Conservation (phyloP, 768 basidiomycete genomes). For the Sarcodon sp. region DNA sequence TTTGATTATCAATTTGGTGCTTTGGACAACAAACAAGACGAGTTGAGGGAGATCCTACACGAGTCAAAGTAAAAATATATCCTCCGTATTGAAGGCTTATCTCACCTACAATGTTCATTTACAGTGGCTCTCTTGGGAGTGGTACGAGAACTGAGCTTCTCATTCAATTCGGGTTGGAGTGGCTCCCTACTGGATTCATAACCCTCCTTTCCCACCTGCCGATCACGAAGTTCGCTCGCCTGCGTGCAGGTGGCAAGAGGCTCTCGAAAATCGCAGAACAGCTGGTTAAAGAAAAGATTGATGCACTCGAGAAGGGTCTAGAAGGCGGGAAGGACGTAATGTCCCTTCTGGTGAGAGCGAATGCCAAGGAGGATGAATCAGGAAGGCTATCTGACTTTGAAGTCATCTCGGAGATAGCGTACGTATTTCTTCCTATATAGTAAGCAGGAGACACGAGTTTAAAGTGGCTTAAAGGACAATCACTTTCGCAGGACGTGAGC, state of each 20-base stretch:
- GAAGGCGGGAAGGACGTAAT: background rate
- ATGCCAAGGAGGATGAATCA: slow-evolving; percentile 31
- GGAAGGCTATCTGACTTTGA: slow-evolving; percentile 21
- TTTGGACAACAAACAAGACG: slow-evolving; percentile 32
- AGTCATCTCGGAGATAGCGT: slow-evolving; percentile 16
- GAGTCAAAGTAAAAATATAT: slow-evolving; percentile 28
- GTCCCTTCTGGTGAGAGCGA: slow-evolving; percentile 32
- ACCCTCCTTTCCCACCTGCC: background rate
- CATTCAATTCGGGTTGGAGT: background rate
- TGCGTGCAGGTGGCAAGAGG: background rate
- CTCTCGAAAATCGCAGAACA: background rate
- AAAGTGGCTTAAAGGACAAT: background rate
- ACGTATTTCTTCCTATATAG: background rate
- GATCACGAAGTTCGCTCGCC: background rate
- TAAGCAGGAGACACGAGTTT: too few species aligned
- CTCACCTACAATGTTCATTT: slow-evolving; percentile 11
- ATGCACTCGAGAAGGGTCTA: background rate
- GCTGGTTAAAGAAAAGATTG: background rate
- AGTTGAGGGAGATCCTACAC: slow-evolving; percentile 39
- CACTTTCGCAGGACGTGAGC: slow-evolving; percentile 7
- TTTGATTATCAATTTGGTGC: slow-evolving; percentile 44
- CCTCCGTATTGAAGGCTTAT: slow-evolving; percentile 28
- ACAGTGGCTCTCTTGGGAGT: background rate
- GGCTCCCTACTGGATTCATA: background rate
- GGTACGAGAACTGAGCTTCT: background rate